These are phyloP conservation scores for Blastomyces parvus DNA, from an alignment of 2,329 filamentous ascomycete genomes.

Conservation along the genomic window DNA sequence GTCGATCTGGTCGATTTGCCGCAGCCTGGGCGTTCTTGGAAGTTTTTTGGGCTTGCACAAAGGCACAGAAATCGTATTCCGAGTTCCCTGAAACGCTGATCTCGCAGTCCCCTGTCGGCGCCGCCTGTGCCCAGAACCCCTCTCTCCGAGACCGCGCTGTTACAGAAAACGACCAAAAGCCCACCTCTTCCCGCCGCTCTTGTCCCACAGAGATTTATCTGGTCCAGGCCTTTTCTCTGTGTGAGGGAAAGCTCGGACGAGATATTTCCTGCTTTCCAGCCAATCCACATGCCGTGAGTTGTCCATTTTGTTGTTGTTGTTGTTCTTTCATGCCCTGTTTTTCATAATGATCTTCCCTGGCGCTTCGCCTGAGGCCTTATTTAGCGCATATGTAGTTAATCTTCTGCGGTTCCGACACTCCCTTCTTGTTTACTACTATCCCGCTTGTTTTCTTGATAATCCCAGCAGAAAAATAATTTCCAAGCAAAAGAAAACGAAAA, in stretches of 20 bases:
- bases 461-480: background rate
- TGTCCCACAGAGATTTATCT: slow-evolving; percentile 14
- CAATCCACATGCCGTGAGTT: slow-evolving; percentile 18
- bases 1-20: background rate
- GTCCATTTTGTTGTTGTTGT: background rate
- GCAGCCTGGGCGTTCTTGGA: background rate
- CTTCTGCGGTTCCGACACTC: background rate
- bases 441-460: background rate
- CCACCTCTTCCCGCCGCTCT: slow-evolving; percentile 10
- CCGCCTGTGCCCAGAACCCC: background rate
- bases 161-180: background rate
- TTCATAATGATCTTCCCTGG: background rate
- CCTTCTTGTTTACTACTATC: background rate
- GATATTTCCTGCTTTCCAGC: slow-evolving; percentile 12
- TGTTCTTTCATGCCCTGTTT: background rate
- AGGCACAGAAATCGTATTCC: background rate
- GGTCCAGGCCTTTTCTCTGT: slow-evolving; percentile 8
- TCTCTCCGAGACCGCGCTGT: background rate
- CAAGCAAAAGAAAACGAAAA: background rate
- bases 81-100: background rate
- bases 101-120: background rate
- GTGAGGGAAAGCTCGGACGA: slow-evolving; percentile 10
- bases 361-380: background rate
- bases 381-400: background rate
- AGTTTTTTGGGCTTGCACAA: background rate